Evolutionary conservation across 2,329 filamentous ascomycete genomes (phyloP).

Genomic region (Cytospora leucostoma): DNA sequence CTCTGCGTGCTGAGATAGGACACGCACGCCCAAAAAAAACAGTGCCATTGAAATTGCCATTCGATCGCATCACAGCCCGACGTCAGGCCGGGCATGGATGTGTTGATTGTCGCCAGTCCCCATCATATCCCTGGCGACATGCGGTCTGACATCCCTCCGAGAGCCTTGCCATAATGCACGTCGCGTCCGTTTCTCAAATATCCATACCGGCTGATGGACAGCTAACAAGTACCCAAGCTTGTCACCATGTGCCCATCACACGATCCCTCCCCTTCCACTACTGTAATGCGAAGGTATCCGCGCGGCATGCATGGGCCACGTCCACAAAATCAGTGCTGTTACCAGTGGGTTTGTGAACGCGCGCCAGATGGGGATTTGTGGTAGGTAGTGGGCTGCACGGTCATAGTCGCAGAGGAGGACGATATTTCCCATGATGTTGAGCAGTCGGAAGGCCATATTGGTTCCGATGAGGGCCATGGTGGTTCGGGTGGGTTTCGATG

Average conservation of each 20-base stretch:
- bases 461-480: constrained; percentile 25
- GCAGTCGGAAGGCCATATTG: constrained; percentile 40
- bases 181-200: too few relatives aligned
- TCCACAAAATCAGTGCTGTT: constrained; percentile 43
- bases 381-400: constrained; percentile 41
- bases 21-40: too few relatives aligned
- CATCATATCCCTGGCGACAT: too few relatives aligned
- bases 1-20: too few relatives aligned
- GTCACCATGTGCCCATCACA: background rate
- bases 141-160: too few relatives aligned
- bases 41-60: too few relatives aligned
- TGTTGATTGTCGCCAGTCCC: too few relatives aligned
- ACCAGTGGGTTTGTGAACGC: constrained; percentile 35
- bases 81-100: too few relatives aligned
- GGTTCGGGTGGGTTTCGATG: background rate
- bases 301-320: constrained; percentile 44
- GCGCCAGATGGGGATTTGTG: constrained; percentile 33
- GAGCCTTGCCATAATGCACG: too few relatives aligned
- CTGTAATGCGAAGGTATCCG: constrained; percentile 39
- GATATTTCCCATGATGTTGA: constrained; percentile 44
- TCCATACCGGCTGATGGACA: too few relatives aligned
- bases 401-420: constrained; percentile 43
- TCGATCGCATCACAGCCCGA: too few relatives aligned
- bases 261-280: background rate
- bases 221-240: too few relatives aligned